Evolutionary conservation across 2,329 filamentous ascomycete species (phyloP), one percentile per base, ranked within the genome.

Genomic region (Tolypocladium nubicola): DNA sequence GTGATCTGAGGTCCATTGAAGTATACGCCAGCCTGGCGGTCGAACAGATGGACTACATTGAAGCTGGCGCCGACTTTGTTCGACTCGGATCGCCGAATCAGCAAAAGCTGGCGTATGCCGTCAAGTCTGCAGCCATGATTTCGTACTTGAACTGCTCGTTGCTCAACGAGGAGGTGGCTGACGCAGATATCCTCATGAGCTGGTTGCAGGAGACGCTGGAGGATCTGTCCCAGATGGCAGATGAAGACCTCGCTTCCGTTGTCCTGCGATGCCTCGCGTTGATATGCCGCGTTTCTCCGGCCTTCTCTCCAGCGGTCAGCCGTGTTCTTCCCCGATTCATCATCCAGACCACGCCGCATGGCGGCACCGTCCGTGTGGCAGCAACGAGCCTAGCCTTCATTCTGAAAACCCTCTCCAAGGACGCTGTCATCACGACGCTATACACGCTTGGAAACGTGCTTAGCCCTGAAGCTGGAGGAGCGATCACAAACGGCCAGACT

Each of bases 381-480:
- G 90, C 92, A n/a, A 84, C 85, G 62, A 94, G 88, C 64, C 77
- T 99, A 39, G 91, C 92, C 2, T 87, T 86, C 62, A 85, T 95
- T 21, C 76, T 99, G 57, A 87, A 86, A 63, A 80, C 87, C 65
- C 79, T 97, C 14, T 96, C 94, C 1, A 89, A 96, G 65, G 94
- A 99, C 75, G 87, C 91, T 40, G 83, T 96, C 40, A 97, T 99
- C 63, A 96, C 92, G 6, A 97, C 92, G 1, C 77, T 99, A 11
- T 99, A 99, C 73, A 94, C 91, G 0, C 79, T 99, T n/a, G 94
- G 94, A 23, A 99, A 99, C 68, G 88, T 96, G 4, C 79, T 99
- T 16, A 97, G 91, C 64, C 86, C 90, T 6, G 84, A 82, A 52
- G 78, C 79, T 16, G 82, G 82, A 58, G 74, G 76, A 47, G 76